These are phyloP conservation scores for Cystofilobasidium capitatum DNA, from an alignment of 768 basidiomycete genomes.

Conservation along the genomic window DNA sequence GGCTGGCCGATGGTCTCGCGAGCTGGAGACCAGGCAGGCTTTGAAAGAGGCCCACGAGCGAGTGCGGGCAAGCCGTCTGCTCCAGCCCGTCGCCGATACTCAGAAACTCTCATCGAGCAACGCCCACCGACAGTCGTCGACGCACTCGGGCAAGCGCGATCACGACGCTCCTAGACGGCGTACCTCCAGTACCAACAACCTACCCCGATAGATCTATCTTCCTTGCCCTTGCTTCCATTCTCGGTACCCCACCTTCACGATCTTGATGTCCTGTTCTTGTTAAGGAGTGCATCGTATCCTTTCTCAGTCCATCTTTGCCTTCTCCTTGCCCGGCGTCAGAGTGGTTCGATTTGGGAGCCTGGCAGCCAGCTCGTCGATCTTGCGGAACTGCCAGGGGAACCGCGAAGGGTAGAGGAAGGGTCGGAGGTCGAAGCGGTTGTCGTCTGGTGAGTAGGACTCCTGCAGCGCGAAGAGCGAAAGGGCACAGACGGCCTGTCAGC, in stretches of 20 bases:
- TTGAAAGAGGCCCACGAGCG: constrained; percentile 18
- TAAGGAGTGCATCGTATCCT: not conserved
- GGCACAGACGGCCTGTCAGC: constrained; percentile 4
- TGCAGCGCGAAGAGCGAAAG: constrained; percentile 41
- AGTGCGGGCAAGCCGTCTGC: not conserved
- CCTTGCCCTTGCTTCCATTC: not conserved
- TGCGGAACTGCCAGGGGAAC: constrained; percentile 94
- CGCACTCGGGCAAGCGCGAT: too few species aligned
- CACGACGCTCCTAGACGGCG: not conserved
- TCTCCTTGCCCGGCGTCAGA: not conserved
- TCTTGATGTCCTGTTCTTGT: not conserved
- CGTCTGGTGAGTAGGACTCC: constrained; percentile 95
- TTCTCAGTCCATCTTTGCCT: constrained; percentile 17
- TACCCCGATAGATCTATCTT: not conserved
- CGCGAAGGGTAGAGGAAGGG: constrained; percentile 92
- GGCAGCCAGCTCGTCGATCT: constrained; percentile 80
- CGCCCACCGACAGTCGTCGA: too few species aligned
- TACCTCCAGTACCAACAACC: not conserved
- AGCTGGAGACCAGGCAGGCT: constrained; percentile 8
- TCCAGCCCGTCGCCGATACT: too few species aligned
- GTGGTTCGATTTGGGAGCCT: constrained; percentile 47
- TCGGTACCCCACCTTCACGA: not conserved
- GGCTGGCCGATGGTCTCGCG: constrained; percentile 13
- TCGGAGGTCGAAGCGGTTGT: constrained; percentile 88
- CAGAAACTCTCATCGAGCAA: too few species aligned